Evolutionary conservation across 345 rosid genomes (phyloP).

Genomic region (Noccaea bulbosa): DNA sequence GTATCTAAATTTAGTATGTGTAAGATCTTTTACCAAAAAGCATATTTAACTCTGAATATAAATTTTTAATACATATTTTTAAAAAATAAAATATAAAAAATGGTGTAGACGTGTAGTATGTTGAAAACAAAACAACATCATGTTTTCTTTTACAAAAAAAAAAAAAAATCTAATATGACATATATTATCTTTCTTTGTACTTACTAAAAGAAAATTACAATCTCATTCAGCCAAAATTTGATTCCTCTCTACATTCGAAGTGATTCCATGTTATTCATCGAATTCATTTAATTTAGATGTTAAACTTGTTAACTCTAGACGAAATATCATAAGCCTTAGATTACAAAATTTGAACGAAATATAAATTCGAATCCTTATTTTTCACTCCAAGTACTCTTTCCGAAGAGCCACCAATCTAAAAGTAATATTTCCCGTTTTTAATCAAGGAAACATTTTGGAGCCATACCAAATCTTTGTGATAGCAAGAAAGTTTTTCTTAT

Average conservation of each 20-base stretch:
- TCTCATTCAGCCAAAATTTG: background rate
- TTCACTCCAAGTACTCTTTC: conserved; percentile 24
- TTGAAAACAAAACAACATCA: too few species aligned
- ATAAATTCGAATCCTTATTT: conserved; percentile 3
- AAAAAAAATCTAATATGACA: background rate
- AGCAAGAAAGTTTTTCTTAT: conserved; percentile 21
- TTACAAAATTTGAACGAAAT: conserved; percentile 9
- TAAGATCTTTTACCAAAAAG: background rate
- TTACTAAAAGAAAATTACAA: background rate
- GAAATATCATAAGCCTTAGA: background rate
- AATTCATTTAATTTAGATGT: background rate
- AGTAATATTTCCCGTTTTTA: conserved; percentile 20
- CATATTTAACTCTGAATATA: background rate
- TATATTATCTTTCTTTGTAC: background rate
- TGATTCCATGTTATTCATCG: background rate
- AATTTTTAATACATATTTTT: background rate
- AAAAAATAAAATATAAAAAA: background rate
- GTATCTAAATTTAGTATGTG: background rate
- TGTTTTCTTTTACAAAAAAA: too few species aligned
- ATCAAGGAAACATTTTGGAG: conserved; percentile 29
- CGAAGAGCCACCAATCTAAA: background rate
- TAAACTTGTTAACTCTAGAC: background rate
- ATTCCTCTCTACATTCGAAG: background rate
- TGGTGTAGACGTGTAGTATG: background rate
- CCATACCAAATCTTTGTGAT: conserved; percentile 38